A percentile compares a stretch with the other conserved stretches of the same genome.
Conservation (phyloP, 1,139 yeast genomes). For the Yamadazyma diospyri region DNA sequence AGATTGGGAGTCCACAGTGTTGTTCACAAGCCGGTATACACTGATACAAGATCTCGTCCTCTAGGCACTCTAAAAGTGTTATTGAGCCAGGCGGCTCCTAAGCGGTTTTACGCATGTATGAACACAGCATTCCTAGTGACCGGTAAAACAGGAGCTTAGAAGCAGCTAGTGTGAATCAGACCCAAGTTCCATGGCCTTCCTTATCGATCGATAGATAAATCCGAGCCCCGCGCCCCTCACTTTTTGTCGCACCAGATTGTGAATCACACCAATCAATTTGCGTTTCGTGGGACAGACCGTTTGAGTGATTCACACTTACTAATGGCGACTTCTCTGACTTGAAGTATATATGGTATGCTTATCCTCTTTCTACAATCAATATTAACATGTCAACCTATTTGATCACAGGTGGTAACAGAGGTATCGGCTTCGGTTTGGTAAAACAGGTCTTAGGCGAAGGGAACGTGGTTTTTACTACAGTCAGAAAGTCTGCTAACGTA, state of each 20-base stretch:
- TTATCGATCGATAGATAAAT: no score
- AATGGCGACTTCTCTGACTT: background rate
- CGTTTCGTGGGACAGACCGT: background rate
- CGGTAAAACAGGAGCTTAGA: no score
- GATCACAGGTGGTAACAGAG: constrained; percentile 18
- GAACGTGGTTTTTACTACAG: constrained; percentile 19
- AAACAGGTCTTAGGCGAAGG: constrained; percentile 12
- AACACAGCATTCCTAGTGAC: no score
- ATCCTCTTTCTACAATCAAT: background rate
- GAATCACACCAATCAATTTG: background rate
- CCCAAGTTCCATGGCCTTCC: no score
- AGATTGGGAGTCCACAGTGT: no score
- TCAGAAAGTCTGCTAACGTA: constrained; percentile 6
- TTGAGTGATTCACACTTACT: background rate
- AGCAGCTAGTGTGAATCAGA: no score
- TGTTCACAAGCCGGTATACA: no score
- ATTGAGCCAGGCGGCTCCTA: no score
- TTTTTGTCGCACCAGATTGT: background rate
- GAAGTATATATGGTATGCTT: background rate
- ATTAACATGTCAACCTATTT: constrained; percentile 5
- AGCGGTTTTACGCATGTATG: no score
- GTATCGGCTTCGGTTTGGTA: constrained; percentile 16
- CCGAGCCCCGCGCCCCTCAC: no score
- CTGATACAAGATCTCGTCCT: no score
- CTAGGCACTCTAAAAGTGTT: no score